Evolutionary conservation across 2,329 filamentous ascomycete species (phyloP), one percentile per base, ranked within the genome.

Genomic region (Cladophialophora immunda): DNA sequence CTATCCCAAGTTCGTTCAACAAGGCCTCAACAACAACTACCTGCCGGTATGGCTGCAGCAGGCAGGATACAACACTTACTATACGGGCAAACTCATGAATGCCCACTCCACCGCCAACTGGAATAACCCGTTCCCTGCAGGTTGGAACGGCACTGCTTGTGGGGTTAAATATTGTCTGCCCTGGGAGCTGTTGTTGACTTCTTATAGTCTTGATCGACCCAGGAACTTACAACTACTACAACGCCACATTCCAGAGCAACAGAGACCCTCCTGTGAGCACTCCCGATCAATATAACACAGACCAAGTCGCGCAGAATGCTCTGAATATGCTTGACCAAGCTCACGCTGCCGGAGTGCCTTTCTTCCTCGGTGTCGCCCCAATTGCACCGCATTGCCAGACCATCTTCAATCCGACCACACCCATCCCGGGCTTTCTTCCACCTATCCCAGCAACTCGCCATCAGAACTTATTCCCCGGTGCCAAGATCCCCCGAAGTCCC

Each of bases 341-440:
- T 0, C 78, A 88, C 2, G 75, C 78, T 0, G 78, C 81, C 0
- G 81, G 83, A 19, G 34, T 30, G 15, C 90, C 90, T 0, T 92
- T 92, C 77, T 92, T 92, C 74, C 75, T 93, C 2, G 84, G 83
- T 0, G 81, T 91, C 6, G 86, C 90, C 0, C 90, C 90, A 0
- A 83, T 90, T 4, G 89, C 86, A 0, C 90, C 90, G 0, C 90
- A 93, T 71, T 84, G 84, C 22, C 87, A 88, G 67, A 78, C 84
- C 2, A 74, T 82, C 27, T 62, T 70, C 56, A 47, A 47, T 13
- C 54, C 64, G 32, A 32, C 66, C 69, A 5, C 57, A 13, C 41
- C 74, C 0, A 41, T 41, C 5, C 36, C 36, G 13, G 67, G 67
- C 0, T 82, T 85, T 74, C 78, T 81, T 5, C 81, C 81, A 0